These are phyloP conservation scores for Aspergillus sclerotioniger DNA, from an alignment of 495 filamentous ascomycete genomes.

Conservation along the genomic window DNA sequence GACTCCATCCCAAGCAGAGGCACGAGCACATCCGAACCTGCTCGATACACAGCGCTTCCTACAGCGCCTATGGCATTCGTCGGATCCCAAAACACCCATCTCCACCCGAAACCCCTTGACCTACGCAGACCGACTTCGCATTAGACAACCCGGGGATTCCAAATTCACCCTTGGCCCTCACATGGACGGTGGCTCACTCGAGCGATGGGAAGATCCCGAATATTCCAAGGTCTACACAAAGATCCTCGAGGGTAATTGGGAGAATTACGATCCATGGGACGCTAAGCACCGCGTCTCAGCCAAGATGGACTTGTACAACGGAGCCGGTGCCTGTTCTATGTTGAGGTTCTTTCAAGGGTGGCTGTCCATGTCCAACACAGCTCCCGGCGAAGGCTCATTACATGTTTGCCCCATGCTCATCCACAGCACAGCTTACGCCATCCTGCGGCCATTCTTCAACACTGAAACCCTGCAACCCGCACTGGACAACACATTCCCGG, in stretches of 20 bases:
- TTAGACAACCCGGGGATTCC: conserved; percentile 59
- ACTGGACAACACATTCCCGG: conserved; percentile 57
- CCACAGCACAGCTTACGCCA: conserved; percentile 72
- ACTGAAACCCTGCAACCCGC: conserved; percentile 45
- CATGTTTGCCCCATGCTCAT: conserved; percentile 77
- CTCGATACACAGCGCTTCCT: conserved; percentile 67
- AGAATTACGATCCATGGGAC: conserved; percentile 79
- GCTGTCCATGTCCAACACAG: conserved; percentile 73
- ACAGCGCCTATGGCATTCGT: conserved; percentile 72
- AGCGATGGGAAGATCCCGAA: conserved; percentile 80
- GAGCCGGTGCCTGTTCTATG: conserved; percentile 78
- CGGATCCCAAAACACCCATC: conserved; percentile 57
- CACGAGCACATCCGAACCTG: conserved; percentile 69
- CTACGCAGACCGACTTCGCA: conserved; percentile 83
- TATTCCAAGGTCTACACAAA: conserved; percentile 74
- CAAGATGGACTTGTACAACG: conserved; percentile 75
- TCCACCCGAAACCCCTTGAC: conserved; percentile 65
- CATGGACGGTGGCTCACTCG: conserved; percentile 78
- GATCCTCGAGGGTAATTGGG: conserved; percentile 76
- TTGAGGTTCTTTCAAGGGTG: conserved; percentile 88
- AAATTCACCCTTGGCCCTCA: conserved; percentile 85
- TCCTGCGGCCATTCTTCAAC: conserved; percentile 84
- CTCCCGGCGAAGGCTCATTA: conserved; percentile 73
- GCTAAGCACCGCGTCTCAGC: conserved; percentile 64
- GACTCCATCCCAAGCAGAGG: conserved; percentile 72